phyloP scores from a whole-genome alignment of 352 stramenopile species.

The Pseudoperonospora humuli region DNA sequence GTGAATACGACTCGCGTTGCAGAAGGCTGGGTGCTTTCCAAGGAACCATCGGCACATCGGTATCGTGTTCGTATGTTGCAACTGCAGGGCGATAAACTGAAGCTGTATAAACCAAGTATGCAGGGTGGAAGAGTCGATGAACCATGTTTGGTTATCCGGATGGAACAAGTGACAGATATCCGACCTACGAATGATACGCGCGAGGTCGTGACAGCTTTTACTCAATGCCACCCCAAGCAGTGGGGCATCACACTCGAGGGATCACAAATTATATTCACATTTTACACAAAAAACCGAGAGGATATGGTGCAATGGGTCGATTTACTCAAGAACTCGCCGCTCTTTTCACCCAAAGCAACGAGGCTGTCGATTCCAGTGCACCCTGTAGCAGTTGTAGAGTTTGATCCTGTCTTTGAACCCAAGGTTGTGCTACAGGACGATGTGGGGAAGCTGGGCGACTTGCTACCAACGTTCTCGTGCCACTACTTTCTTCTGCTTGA shows the following conservation, averaged over 20 bases:
- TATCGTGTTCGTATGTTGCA: slow-evolving; percentile 83
- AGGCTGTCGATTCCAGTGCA: slow-evolving; percentile 77
- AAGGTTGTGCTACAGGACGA: slow-evolving; percentile 62
- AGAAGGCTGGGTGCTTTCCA: slow-evolving; percentile 81
- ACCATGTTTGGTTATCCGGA: slow-evolving; percentile 59
- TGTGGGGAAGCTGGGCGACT: slow-evolving; percentile 69
- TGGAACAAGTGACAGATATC: slow-evolving; percentile 83
- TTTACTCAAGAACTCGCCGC: slow-evolving; percentile 79
- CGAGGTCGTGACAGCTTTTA: slow-evolving; percentile 67
- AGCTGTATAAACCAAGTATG: slow-evolving; percentile 82
- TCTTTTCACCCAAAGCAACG: slow-evolving; percentile 49
- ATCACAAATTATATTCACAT: slow-evolving; percentile 78
- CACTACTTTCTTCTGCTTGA: slow-evolving; percentile 72
- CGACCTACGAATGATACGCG: slow-evolving; percentile 74
- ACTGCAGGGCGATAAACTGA: slow-evolving; percentile 66
- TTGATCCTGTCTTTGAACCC: slow-evolving; percentile 56
- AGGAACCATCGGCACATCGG: slow-evolving; percentile 62
- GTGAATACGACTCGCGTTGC: slow-evolving; percentile 43
- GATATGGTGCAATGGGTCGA: slow-evolving; percentile 84
- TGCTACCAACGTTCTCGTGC: slow-evolving; percentile 54
- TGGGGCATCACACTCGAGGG: slow-evolving; percentile 81
- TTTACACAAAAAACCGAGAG: slow-evolving; percentile 67
- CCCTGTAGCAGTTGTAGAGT: slow-evolving; percentile 67
- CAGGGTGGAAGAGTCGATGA: slow-evolving; percentile 62
- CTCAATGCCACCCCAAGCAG: slow-evolving; percentile 80